Conservation (phyloP, 345 rosid genomes). For the Heritiera littoralis region DNA sequence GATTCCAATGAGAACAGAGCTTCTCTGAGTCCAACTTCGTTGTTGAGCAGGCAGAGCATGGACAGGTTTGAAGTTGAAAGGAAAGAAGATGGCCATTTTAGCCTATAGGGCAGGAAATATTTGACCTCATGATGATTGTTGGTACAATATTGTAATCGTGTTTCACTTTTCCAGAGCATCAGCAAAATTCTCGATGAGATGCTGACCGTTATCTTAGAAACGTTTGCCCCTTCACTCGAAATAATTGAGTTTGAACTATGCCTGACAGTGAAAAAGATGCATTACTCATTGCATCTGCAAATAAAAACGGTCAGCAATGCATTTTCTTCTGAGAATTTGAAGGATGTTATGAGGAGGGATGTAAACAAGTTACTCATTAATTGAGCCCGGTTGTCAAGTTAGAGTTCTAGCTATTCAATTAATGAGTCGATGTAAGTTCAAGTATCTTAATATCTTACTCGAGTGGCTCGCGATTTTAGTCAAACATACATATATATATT, state of each 20-base stretch:
- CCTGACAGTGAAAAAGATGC: not conserved
- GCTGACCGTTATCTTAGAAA: no score
- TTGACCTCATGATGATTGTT: constrained; percentile 1
- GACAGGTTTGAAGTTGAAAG: not conserved
- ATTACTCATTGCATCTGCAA: not conserved
- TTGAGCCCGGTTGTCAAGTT: no score
- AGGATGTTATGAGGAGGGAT: not conserved
- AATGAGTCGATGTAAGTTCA: no score
- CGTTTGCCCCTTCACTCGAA: not conserved
- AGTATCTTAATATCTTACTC: no score
- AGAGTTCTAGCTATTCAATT: no score
- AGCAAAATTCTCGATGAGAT: not conserved
- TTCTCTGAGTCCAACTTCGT: not conserved
- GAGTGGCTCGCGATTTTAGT: no score
- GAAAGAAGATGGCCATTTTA: not conserved
- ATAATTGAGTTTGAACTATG: not conserved
- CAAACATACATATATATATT: no score
- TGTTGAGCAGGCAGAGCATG: not conserved
- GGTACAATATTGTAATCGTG: not conserved
- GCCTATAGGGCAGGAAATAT: not conserved
- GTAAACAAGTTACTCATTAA: no score
- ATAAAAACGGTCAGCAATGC: not conserved
- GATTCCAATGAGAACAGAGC: not conserved
- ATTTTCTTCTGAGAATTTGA: not conserved
- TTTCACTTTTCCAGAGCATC: not conserved